Evolutionary conservation across 352 stramenopile genomes (phyloP), one percentile per base, ranked within the genome.

Genomic region (Phytophthora colocasiae): DNA sequence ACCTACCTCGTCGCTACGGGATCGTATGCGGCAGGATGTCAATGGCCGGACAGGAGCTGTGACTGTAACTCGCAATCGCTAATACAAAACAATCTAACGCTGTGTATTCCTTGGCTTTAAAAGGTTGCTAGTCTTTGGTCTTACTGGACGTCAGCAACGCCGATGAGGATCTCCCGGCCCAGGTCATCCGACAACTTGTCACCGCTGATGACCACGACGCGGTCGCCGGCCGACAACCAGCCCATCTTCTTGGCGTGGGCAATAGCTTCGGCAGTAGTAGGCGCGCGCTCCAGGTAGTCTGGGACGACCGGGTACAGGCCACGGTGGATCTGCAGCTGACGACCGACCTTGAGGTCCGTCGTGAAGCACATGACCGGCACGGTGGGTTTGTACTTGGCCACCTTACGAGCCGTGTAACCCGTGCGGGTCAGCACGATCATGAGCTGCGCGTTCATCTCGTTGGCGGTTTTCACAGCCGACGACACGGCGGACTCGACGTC

Each of bases 281-380:
- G 77, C 71, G 78, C 67, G 56, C 77, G 66, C 63, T 87, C 74
- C 69, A 89, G 52, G 67, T 81, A 54, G 63, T 89, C 64, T 6
- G 77, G 83, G 27, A 95, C 80, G 24, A 96, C 75, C 3, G 89
- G 77, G 71, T 90, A 92, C 39, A 91, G 54, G 24, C 89, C 81
- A 60, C 93, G 85, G 75, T 98, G 89, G 44, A 98, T 85, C 75
- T 98, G 93, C 43, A 98, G 81, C 71, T 96, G 89, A 34, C 95
- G 88, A 26, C 86, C 95, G 31, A 98, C 90, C 80, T 97, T 96
- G 36, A 84, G 81, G 74, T 82, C 82, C 24, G 78, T 74, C 41
- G 87, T 94, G 63, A 93, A 96, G 80, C 87, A 95, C 89, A 96
- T 96, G 43, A 98, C 93, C 3, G 93, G 93, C 63, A 98, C 91